Evolutionary conservation across 257 asterid species (phyloP).

Genomic region (Primulina eburnea): DNA sequence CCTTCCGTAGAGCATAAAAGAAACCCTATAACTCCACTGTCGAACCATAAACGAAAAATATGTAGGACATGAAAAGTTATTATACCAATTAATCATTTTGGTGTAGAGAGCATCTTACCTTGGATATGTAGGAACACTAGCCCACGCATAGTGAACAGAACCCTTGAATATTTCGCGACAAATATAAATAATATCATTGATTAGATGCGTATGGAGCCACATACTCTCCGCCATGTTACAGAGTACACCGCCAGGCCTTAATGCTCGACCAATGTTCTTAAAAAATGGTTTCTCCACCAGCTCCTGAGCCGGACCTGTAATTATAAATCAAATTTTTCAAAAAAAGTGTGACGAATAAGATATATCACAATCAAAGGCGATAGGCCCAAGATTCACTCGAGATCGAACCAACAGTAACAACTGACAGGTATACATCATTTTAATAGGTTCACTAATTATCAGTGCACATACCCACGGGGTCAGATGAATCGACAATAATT

Average conservation of each 20-base stretch:
- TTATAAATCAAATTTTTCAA: background rate
- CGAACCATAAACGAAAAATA: slow-evolving; percentile 20
- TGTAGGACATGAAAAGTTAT: background rate
- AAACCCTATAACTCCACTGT: slow-evolving; percentile 89
- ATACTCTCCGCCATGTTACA: slow-evolving; percentile 98
- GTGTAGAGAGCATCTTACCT: slow-evolving; percentile 41
- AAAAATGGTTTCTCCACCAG: slow-evolving; percentile 94
- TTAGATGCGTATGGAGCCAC: slow-evolving; percentile 99
- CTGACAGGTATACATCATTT: background rate
- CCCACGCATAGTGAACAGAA: slow-evolving; percentile 90
- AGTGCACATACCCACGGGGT: slow-evolving; percentile 80
- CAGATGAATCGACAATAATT: slow-evolving; percentile 91
- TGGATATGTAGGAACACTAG: slow-evolving; percentile 95
- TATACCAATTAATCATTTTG: background rate
- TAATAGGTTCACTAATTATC: background rate
- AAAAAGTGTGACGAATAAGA: background rate
- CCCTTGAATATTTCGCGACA: slow-evolving; percentile 84
- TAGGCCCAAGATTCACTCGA: background rate
- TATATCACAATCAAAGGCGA: background rate
- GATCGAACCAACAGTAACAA: background rate
- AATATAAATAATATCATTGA: slow-evolving; percentile 73
- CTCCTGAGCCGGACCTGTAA: slow-evolving; percentile 89
- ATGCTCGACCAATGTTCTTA: slow-evolving; percentile 72
- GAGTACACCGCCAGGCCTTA: slow-evolving; percentile 92
- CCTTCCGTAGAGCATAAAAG: slow-evolving; percentile 84